phyloP scores from a whole-genome alignment of 345 rosid species.

The Pistacia integerrima region DNA sequence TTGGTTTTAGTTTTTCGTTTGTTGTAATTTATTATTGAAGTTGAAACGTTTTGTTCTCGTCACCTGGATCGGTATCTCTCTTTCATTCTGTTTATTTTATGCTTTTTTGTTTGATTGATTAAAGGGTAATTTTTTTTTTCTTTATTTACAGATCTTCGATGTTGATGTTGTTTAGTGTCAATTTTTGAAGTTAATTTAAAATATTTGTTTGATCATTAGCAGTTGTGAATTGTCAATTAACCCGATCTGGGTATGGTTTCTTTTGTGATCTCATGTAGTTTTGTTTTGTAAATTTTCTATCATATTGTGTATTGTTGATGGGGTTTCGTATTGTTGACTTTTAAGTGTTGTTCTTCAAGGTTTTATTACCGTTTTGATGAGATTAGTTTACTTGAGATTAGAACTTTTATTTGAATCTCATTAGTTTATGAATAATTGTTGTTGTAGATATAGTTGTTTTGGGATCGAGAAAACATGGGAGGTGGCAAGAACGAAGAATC shows the following conservation, averaged over 20 bases:
- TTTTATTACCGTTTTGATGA: neutral
- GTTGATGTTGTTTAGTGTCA: neutral
- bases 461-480: conserved; percentile 45
- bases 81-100: neutral
- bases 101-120: neutral
- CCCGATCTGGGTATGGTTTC: neutral
- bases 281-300: neutral
- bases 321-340: neutral
- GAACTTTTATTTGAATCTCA: neutral
- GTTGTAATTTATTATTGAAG: too few relatives aligned
- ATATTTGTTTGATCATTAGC: neutral
- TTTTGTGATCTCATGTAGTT: neutral
- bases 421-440: neutral
- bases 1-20: too few relatives aligned
- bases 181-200: neutral
- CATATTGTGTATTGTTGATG: neutral
- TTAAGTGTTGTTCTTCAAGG: neutral
- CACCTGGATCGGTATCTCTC: too few relatives aligned
- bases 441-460: too few relatives aligned
- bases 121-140: neutral
- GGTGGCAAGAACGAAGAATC: conserved; percentile 50
- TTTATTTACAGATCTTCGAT: neutral
- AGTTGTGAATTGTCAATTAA: neutral
- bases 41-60: too few relatives aligned
- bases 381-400: neutral